Conservation (phyloP, 108 stramenopile species). For the Discostella pseudostelligera region DNA sequence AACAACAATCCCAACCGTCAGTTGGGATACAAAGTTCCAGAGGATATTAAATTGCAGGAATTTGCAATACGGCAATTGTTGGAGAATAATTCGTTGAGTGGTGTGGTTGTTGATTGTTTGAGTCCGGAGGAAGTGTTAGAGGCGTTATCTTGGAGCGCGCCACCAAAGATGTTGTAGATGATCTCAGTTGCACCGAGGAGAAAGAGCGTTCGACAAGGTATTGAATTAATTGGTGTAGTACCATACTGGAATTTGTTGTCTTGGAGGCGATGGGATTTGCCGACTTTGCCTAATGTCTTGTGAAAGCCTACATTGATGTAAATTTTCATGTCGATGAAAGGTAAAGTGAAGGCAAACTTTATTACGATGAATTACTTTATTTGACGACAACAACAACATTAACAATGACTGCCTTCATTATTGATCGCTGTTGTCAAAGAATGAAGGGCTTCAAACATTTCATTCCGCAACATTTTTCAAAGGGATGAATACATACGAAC, state of each 20-base stretch:
- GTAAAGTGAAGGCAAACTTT: not conserved
- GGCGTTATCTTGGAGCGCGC: too few species aligned
- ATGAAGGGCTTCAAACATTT: constrained; percentile 1
- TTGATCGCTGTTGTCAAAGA: not conserved
- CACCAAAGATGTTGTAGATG: too few species aligned
- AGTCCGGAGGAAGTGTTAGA: constrained; percentile 48
- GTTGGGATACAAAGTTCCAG: constrained; percentile 55
- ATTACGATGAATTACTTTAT: not conserved
- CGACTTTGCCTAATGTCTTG: constrained; percentile 11
- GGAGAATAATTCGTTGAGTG: constrained; percentile 32
- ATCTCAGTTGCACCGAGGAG: too few species aligned
- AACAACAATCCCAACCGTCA: not conserved
- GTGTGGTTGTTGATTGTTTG: constrained; percentile 45
- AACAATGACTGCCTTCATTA: not conserved
- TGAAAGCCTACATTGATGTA: too few species aligned
- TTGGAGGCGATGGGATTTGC: constrained; percentile 19
- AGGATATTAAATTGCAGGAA: constrained; percentile 68
- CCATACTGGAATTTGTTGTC: too few species aligned
- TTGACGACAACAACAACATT: not conserved
- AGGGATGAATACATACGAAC: not conserved
- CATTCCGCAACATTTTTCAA: constrained; percentile 1
- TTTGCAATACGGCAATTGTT: constrained; percentile 63
- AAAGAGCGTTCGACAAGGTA: too few species aligned
- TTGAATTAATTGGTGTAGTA: too few species aligned
- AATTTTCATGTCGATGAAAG: too few species aligned